Base-by-base conservation (phyloP, 805 yeast genomes). In the Saturnispora zaruensis region DNA sequence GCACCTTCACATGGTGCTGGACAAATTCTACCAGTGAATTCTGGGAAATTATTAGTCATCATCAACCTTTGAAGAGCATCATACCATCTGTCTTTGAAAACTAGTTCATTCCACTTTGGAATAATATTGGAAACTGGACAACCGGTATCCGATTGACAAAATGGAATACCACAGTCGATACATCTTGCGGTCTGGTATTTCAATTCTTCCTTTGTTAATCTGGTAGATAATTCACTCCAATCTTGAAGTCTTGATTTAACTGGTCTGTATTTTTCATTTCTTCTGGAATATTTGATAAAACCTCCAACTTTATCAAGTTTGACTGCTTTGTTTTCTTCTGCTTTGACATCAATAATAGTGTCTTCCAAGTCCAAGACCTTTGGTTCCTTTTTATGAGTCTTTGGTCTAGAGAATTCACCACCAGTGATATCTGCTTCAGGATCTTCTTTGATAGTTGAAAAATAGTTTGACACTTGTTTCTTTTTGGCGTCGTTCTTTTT, bases 1-100 rank as follows among this genome's bases (percentile, higher is more conserved):
- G 98, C 96, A 60, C 97, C 97, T 69, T 90, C 95, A 74, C 99
- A 91, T 56, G 99, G 99, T 53, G 98, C 98, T 21, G 99, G 99
- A 72, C 99, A 91, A 55, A 91, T 91, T 71, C 97, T 82, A 53
- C 97, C 96, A 53, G 98, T 91, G 64, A 93, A 91, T 71, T 93
- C 98, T 21, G 98, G 98, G 85, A 93, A 91, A 72, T 93, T 91
- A 74, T 91, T 91, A 53, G 99, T 93, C 90, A 89, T 91, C 65
- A 87, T 71, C 66, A 91, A 76, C 59, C 96, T 78, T 66, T 89
- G 91, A 61, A 89, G 75, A 18, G 99, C 99, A 60, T 88, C 90
- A 62, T 75, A 81, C 98, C 98, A 91, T 65, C 91, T 81, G 68
- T 88, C 91, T 68, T 89, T 79, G 79, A 89, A 91, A 18, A 91